Conservation (phyloP, 768 basidiomycete genomes). For the Auriscalpium orientale region DNA sequence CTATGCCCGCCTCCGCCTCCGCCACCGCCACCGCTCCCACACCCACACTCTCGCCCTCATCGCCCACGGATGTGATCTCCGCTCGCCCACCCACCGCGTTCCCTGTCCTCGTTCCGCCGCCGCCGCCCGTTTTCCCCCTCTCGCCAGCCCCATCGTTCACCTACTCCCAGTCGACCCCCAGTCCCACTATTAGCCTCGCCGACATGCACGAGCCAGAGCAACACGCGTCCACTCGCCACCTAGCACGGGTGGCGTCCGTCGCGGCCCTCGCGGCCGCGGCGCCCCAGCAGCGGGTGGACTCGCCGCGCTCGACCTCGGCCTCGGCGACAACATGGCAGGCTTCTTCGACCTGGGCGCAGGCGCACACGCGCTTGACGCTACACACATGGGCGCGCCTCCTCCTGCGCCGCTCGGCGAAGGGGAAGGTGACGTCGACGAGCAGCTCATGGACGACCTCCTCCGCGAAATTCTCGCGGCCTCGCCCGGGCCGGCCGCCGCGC, state of each 20-base stretch:
- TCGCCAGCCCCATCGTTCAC: constrained; percentile 25
- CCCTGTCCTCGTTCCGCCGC: constrained; percentile 22
- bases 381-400: constrained; percentile 1
- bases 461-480: constrained; percentile 61
- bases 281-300: constrained; percentile 93
- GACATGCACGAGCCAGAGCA: constrained; percentile 21
- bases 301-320: constrained; percentile 31
- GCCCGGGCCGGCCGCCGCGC: constrained; percentile 24
- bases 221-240: constrained; percentile 83
- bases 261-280: constrained; percentile 45
- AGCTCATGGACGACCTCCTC: constrained; percentile 61
- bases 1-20: constrained; percentile 1
- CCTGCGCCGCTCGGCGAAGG: constrained; percentile 16
- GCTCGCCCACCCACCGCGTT: constrained; percentile 26
- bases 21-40: constrained; percentile 2
- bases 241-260: constrained; percentile 95
- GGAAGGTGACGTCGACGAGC: constrained; percentile 38
- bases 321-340: constrained; percentile 14
- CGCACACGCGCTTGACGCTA: constrained; percentile 16
- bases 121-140: constrained; percentile 28
- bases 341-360: too few species aligned
- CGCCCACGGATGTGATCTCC: constrained; percentile 12
- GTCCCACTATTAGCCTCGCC: constrained; percentile 10
- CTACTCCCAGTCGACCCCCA: constrained; percentile 22
- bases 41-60: constrained; percentile 7